phyloP scores from a whole-genome alignment of 202 grass and related monocot genomes.

The Digitaria exilis region DNA sequence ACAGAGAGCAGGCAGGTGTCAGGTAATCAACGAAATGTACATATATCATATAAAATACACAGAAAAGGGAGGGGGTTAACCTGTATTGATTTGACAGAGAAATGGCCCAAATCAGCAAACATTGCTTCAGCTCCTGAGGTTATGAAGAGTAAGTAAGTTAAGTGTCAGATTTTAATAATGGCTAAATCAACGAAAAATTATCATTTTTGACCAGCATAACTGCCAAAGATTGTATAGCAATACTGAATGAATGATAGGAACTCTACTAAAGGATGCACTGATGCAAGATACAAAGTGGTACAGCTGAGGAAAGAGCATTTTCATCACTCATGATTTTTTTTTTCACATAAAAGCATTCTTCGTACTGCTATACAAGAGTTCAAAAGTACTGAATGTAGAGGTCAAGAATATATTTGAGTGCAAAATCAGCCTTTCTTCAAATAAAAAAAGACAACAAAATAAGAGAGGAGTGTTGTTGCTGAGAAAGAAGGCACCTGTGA shows the following conservation, averaged over 20 bases:
- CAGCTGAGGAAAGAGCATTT: background rate
- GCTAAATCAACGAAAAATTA: slow-evolving; percentile 1
- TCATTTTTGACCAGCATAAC: background rate
- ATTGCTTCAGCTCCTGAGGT: slow-evolving; percentile 96
- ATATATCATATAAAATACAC: background rate
- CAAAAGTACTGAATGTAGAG: background rate
- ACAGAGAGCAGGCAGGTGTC: too few species aligned
- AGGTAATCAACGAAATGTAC: background rate
- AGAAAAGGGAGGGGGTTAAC: slow-evolving; percentile 35
- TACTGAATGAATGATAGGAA: background rate
- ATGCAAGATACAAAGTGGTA: background rate
- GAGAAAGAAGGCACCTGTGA: slow-evolving; percentile 69
- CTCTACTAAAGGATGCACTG: slow-evolving; percentile 2
- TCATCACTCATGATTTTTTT: slow-evolving; percentile 18
- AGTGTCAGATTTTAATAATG: slow-evolving; percentile 3
- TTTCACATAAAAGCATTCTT: background rate
- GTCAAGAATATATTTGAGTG: background rate
- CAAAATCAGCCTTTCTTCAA: slow-evolving; percentile 6
- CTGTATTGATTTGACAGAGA: slow-evolving; percentile 99
- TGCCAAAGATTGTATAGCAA: background rate
- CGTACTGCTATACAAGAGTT: background rate
- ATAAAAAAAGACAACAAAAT: background rate
- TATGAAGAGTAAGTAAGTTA: slow-evolving; percentile 35
- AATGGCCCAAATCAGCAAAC: slow-evolving; percentile 99
- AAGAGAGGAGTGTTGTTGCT: background rate